Percentiles rank a stretch among this genome's conserved stretches.
phyloP scores from a whole-genome alignment of 1,284 basidiomycete genomes.

The Microbotryum silenes-acaulis region DNA sequence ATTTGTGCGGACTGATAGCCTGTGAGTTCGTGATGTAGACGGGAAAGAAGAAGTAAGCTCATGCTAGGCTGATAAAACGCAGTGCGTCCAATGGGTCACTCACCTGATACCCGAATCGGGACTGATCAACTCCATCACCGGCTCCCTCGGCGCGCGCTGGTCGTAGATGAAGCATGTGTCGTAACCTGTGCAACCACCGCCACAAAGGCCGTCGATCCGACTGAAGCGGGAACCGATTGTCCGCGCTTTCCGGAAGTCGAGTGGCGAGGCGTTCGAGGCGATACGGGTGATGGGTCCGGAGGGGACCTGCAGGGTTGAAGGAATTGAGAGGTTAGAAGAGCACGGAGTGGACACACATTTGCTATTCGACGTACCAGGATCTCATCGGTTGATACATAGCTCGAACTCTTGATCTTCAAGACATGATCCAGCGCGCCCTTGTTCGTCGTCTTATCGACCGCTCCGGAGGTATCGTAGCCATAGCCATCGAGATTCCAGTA shows the following conservation, averaged over 20 bases:
- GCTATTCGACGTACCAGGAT: background rate
- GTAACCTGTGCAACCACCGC: constrained; percentile 40
- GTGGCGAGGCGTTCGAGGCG: constrained; percentile 39
- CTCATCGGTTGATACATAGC: constrained; percentile 4
- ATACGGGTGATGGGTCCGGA: constrained; percentile 44
- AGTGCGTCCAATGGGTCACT: background rate
- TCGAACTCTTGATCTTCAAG: constrained; percentile 2
- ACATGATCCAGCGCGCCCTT: background rate
- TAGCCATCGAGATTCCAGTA: constrained; percentile 39
- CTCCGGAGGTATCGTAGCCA: background rate
- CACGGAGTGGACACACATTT: too few relatives aligned
- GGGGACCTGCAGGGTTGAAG: constrained; percentile 39
- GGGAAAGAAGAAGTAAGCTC: background rate
- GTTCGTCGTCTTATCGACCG: background rate
- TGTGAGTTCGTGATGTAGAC: constrained; percentile 42
- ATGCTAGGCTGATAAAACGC: too few relatives aligned
- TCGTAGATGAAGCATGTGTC: constrained; percentile 38
- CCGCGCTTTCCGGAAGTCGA: constrained; percentile 47
- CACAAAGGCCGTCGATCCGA: constrained; percentile 43
- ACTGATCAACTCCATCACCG: constrained; percentile 46
- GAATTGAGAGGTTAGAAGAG: background rate
- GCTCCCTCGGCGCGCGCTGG: constrained; percentile 33
- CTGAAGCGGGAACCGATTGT: constrained; percentile 45
- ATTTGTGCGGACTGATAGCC: constrained; percentile 45
- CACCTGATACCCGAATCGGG: constrained; percentile 49